Percentiles rank a stretch among this genome's conserved stretches.
Evolutionary conservation across 129 eudicot genomes (phyloP).

Genomic region (Flaveria sonorensis): DNA sequence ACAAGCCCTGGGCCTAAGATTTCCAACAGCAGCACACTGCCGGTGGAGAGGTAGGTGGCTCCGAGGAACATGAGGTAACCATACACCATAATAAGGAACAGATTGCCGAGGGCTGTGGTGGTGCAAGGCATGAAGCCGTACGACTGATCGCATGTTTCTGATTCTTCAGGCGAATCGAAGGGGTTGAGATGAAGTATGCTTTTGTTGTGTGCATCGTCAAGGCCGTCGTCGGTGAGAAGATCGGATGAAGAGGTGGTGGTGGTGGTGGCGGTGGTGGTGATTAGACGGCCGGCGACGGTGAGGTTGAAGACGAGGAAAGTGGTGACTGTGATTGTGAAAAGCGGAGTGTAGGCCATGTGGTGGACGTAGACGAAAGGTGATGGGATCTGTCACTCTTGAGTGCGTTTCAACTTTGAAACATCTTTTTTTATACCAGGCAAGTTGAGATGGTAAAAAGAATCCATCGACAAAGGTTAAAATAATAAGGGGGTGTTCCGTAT

Average conservation of each 20-base stretch:
- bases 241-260: conserved; percentile 36
- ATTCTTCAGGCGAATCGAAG: conserved; percentile 33
- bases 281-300: conserved; percentile 44
- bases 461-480: no score
- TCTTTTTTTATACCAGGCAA: no score
- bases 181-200: conserved; percentile 34
- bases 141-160: conserved; percentile 51
- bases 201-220: neutral
- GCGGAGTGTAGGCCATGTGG: conserved; percentile 29
- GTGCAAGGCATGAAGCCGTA: conserved; percentile 77
- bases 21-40: conserved; percentile 67
- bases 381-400: neutral
- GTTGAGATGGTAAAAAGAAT: no score
- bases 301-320: conserved; percentile 35
- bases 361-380: conserved; percentile 6
- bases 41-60: conserved; percentile 58
- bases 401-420: no score
- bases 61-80: conserved; percentile 69
- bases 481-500: no score
- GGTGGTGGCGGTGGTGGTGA: neutral
- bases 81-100: conserved; percentile 54
- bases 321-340: conserved; percentile 29
- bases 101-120: conserved; percentile 47
- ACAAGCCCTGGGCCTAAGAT: conserved; percentile 70
- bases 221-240: conserved; percentile 55